phyloP scores from a whole-genome alignment of 2,329 filamentous ascomycete genomes.

The Colletotrichum sp. region DNA sequence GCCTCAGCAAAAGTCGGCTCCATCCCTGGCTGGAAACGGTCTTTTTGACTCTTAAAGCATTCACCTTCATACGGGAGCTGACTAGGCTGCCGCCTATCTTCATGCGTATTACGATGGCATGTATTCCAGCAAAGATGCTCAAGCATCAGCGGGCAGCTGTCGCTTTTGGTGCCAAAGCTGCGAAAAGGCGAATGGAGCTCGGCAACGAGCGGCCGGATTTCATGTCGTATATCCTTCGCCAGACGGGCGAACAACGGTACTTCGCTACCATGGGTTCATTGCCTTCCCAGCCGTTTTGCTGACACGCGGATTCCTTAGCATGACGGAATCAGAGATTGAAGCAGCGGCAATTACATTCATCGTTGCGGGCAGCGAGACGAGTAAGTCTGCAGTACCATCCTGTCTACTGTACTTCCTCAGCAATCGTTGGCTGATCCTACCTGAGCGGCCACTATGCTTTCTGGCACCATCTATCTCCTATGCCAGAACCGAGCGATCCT shows the following conservation, averaged over 20 bases:
- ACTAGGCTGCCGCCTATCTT: not conserved
- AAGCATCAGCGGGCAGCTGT: not conserved
- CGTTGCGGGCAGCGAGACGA: not conserved
- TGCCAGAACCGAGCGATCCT: not conserved
- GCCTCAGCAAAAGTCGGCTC: not conserved
- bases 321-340: not conserved
- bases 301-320: not conserved
- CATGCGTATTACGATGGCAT: not conserved
- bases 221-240: not conserved
- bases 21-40: not conserved
- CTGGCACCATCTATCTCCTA: not conserved
- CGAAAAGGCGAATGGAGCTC: not conserved
- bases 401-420: too few species aligned
- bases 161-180: not conserved
- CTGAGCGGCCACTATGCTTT: not conserved
- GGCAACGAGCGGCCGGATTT: not conserved
- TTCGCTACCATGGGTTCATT: not conserved
- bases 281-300: not conserved
- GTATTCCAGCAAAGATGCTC: not conserved
- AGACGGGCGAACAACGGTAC: not conserved
- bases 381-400: not conserved
- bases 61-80: not conserved
- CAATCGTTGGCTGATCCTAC: not conserved
- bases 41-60: not conserved
- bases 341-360: not conserved